Base-by-base conservation (phyloP, 2,329 filamentous ascomycete species). In the Dactylellina sp. region DNA sequence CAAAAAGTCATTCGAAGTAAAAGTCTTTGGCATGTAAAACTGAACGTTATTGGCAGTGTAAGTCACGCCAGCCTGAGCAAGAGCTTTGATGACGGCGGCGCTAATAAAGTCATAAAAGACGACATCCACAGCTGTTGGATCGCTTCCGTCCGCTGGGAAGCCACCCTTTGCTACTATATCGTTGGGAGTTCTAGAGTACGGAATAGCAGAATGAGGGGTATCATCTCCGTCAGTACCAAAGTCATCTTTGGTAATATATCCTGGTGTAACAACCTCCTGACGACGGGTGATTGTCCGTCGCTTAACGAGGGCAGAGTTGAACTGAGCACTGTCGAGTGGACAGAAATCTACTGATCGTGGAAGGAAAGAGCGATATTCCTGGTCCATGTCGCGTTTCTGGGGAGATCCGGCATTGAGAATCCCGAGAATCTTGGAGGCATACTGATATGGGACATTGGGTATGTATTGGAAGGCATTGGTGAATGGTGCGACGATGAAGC, bases 61-160 rank as follows among this genome's bases (percentile, higher is more conserved):
- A 2, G 62, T 70, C n/a, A 20, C 35, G 12, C 71, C 62, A 7
- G 57, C 37, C 50, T 70, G 70, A 4, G 11, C 24, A 9, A 75
- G 22, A 7, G 62, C 71, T 5, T 46, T 50, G 18, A 96, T 81
- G 40, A 98, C 83, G 86, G 91, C 96, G 7, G 89, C 89, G 81
- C 95, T 86, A 37, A 98, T 89, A 80, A 97, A 99, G 80, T 96
- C 93, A 68, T 96, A 87, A 79, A 96, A 99, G 12, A 97, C 88
- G 6, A 99, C 80, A 80, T 98, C 94, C 0, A 99, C 92, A 0
- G 82, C 89, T 59, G 90, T 87, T 0, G 92, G 91, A 14, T 86
- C 83, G 4, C 80, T 79, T 9, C 76, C 52, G 7, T 81, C 78
- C 0, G 79, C 75, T 1, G 89, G 85, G 77, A 96, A 91, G 0